Evolutionary conservation across 2,329 filamentous ascomycete genomes (phyloP).

Genomic region (Exophiala bonariae): DNA sequence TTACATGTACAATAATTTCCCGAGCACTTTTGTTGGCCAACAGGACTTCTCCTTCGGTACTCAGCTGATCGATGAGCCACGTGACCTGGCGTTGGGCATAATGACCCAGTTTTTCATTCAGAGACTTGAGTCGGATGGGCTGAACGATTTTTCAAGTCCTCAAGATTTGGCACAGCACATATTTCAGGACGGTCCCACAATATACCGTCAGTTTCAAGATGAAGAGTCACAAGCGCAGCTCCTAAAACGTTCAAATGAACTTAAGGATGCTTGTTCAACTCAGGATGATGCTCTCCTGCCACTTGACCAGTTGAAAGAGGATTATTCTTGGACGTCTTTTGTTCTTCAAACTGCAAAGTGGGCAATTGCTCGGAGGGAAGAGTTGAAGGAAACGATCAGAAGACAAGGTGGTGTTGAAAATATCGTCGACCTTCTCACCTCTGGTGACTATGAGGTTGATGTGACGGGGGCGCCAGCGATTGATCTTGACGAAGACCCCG

Average conservation of each 20-base stretch:
- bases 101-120: constrained; percentile 56
- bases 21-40: constrained; percentile 7
- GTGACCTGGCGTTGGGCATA: constrained; percentile 53
- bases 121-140: constrained; percentile 37
- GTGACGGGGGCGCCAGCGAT: too few species aligned
- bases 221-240: background rate
- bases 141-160: constrained; percentile 39
- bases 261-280: constrained; percentile 30
- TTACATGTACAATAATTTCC: constrained; percentile 22
- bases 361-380: constrained; percentile 28
- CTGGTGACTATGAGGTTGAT: constrained; percentile 4
- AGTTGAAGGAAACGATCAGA: constrained; percentile 14
- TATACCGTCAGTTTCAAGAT: background rate
- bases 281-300: constrained; percentile 40
- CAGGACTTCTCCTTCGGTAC: constrained; percentile 35
- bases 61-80: constrained; percentile 37
- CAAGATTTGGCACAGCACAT: constrained; percentile 38
- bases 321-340: constrained; percentile 54
- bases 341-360: constrained; percentile 47
- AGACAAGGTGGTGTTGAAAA: constrained; percentile 15
- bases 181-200: constrained; percentile 40
- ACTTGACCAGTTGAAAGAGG: constrained; percentile 42
- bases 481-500: too few species aligned
- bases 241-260: constrained; percentile 2
- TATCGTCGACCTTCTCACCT: constrained; percentile 9